Conservation (phyloP, 2,329 filamentous ascomycete genomes). For the Pseudogymnoascus sp. region DNA sequence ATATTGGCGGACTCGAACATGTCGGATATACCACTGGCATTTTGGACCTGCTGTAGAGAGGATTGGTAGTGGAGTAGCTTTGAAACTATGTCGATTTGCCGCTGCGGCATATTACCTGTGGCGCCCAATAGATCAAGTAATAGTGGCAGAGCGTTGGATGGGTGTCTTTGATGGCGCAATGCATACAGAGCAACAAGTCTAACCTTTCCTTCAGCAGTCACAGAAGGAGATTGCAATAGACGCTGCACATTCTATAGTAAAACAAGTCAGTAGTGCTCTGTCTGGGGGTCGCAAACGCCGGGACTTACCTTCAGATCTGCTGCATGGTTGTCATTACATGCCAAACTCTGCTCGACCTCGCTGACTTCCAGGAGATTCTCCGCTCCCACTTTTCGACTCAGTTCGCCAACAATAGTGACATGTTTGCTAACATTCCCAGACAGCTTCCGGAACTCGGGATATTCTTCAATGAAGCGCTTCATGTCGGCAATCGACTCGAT, state of each 20-base stretch:
- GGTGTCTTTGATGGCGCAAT: conserved; percentile 80
- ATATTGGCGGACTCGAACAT: conserved; percentile 89
- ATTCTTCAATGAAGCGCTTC: conserved; percentile 99
- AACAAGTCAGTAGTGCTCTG: neutral
- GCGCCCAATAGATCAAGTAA: conserved; percentile 80
- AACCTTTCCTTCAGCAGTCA: conserved; percentile 77
- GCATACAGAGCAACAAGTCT: conserved; percentile 91
- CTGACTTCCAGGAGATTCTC: conserved; percentile 92
- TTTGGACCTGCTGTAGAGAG: conserved; percentile 71
- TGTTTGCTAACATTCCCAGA: conserved; percentile 98
- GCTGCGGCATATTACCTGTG: conserved; percentile 69
- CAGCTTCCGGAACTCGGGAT: conserved; percentile 93
- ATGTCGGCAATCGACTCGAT: conserved; percentile 97
- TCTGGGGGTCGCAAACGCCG: neutral
- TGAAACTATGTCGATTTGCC: conserved; percentile 70
- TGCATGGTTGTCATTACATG: conserved; percentile 92
- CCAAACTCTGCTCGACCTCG: conserved; percentile 92
- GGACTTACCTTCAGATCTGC: conserved; percentile 75
- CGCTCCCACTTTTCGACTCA: conserved; percentile 78
- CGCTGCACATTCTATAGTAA: conserved; percentile 65
- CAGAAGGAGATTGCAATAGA: conserved; percentile 71
- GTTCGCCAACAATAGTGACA: conserved; percentile 88
- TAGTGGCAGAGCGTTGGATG: conserved; percentile 74
- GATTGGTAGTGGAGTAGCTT: conserved; percentile 80
- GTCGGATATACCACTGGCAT: conserved; percentile 75